These are phyloP conservation scores for Nicotiana knightiana DNA, from an alignment of 257 asterid species.

Conservation along the genomic window DNA sequence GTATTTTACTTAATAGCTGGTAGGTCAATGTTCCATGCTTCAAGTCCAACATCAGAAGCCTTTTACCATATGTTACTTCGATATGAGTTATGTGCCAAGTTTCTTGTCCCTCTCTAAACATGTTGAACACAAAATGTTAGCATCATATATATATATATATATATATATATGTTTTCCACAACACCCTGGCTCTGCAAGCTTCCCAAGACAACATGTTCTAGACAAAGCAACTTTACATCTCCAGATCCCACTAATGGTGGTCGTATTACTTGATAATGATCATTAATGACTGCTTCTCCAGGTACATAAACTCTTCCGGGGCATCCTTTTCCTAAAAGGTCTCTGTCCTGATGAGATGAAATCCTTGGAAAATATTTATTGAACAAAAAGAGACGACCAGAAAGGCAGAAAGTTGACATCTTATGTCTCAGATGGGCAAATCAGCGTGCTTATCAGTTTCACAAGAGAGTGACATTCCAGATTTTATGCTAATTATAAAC, in stretches of 20 bases:
- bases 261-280: neutral
- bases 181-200: neutral
- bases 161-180: neutral
- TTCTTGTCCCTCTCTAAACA: conserved; percentile 2
- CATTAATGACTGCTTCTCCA: neutral
- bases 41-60: neutral
- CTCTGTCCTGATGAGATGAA: conserved; percentile 3
- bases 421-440: neutral
- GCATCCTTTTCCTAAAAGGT: neutral
- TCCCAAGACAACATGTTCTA: neutral
- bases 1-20: neutral
- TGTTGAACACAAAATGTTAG: neutral
- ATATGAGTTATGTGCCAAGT: neutral
- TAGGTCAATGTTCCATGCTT: neutral
- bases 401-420: neutral
- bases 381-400: conserved; percentile 2
- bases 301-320: neutral
- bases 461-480: neutral
- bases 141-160: neutral
- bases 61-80: neutral
- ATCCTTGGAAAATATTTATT: neutral
- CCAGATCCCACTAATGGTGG: neutral
- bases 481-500: neutral
- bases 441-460: neutral
- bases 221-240: neutral